phyloP scores from a whole-genome alignment of 2,329 filamentous ascomycete genomes.

The Chrysoporthe puriensis region DNA sequence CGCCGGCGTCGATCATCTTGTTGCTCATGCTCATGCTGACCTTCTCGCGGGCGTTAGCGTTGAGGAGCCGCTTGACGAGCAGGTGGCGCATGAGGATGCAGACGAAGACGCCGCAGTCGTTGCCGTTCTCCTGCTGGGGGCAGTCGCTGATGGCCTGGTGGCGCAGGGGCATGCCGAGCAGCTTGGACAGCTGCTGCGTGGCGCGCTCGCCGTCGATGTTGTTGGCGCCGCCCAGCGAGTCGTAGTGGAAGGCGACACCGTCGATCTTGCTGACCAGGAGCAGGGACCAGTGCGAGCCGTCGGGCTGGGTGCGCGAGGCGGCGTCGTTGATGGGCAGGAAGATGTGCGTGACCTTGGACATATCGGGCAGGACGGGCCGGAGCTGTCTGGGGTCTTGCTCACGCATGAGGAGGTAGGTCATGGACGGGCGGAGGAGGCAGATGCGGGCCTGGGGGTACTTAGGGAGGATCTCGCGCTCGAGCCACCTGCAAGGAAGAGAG shows the following conservation, averaged over 20 bases:
- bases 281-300: slow-evolving; percentile 94
- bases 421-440: slow-evolving; percentile 85
- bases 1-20: slow-evolving; percentile 78
- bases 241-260: slow-evolving; percentile 94
- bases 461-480: slow-evolving; percentile 85
- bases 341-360: slow-evolving; percentile 81
- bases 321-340: slow-evolving; percentile 96
- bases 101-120: slow-evolving; percentile 94
- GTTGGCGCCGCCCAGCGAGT: slow-evolving; percentile 80
- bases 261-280: slow-evolving; percentile 88
- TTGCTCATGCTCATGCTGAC: slow-evolving; percentile 93
- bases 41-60: slow-evolving; percentile 79
- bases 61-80: slow-evolving; percentile 81
- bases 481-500: slow-evolving; percentile 56
- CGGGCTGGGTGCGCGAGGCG: slow-evolving; percentile 73
- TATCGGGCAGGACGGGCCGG: slow-evolving; percentile 76
- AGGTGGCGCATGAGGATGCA: slow-evolving; percentile 94
- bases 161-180: slow-evolving; percentile 69
- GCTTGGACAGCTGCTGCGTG: slow-evolving; percentile 67
- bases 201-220: slow-evolving; percentile 71
- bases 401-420: slow-evolving; percentile 90
- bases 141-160: slow-evolving; percentile 85
- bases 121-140: slow-evolving; percentile 89
- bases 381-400: slow-evolving; percentile 60
- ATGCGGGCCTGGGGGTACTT: slow-evolving; percentile 84